Evolutionary conservation across 2,329 filamentous ascomycete genomes (phyloP), one percentile per base, ranked within the genome.

Genomic region (Xylaria sp.): DNA sequence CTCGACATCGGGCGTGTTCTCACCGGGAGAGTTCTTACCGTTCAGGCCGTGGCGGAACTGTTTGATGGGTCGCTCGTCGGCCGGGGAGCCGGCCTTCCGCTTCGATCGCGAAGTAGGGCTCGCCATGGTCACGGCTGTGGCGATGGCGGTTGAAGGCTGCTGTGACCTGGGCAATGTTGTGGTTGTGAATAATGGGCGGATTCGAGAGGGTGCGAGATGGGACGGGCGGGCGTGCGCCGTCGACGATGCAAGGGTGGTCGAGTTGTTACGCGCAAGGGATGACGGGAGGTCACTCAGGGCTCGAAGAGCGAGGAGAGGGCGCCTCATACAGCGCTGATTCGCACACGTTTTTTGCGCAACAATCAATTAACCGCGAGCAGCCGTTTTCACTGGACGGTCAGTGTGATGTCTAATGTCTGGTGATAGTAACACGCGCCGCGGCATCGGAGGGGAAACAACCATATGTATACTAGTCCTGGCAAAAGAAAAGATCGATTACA

Each of bases 31-130:
- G n/a, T 81, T 77, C 74, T 83, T 85, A 73, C 84, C 84, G 72
- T 86, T 86, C 31, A 79, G 72, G n/a, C 49, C 63, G 42, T 79
- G 74, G 59, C 81, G 81, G 51, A 81, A 78, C 69, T 83, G 82
- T 74, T 84, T 84, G 28, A 79, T 76, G 20, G 81, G 80, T 40
- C 82, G 79, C 33, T 79, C 79, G 38, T 82, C 81, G 51, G 82
- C 77, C 48, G 82, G 79, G 68, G 81, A 80, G 42, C 83, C 80
- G 36, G 83, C 84, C 68, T 87, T 88, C 76, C 86, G 84, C 81
- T 88, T 88, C 68, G 80, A 79, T 77, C 83, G 82, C 69, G 80
- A 77, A 46, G 80, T 79, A 42, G 79, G 74, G 67, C 77, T 77
- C 63, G 79, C 85, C 84, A 86, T 86, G 67, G 64, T 75, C 76